Evolutionary conservation across 805 yeast species (phyloP).

Genomic region (Brettanomyces sp.): DNA sequence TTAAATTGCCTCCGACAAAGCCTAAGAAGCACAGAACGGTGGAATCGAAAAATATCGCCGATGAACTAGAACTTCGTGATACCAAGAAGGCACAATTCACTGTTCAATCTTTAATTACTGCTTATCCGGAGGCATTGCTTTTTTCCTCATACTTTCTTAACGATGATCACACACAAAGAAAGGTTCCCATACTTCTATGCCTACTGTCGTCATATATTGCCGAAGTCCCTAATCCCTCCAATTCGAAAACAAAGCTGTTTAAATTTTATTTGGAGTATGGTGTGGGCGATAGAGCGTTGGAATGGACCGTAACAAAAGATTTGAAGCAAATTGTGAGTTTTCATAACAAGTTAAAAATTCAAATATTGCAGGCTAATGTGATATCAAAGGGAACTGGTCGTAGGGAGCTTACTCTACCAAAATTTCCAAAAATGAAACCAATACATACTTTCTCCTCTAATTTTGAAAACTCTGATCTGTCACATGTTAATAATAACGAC

Average conservation of each 20-base stretch:
- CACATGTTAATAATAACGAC: background rate
- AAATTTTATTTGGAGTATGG: conserved; percentile 84
- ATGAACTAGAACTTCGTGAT: conserved; percentile 17
- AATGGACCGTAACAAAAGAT: conserved; percentile 72
- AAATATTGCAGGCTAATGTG: conserved; percentile 34
- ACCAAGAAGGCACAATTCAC: conserved; percentile 22
- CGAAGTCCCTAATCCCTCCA: conserved; percentile 33
- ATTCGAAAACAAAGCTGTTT: conserved; percentile 36
- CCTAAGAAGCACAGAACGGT: conserved; percentile 5
- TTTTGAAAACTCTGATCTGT: background rate
- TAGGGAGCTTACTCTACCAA: conserved; percentile 26
- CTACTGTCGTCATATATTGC: conserved; percentile 59
- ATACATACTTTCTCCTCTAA: background rate
- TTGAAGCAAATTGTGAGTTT: conserved; percentile 63
- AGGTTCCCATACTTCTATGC: conserved; percentile 77
- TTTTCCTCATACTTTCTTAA: conserved; percentile 65
- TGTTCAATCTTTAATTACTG: conserved; percentile 48
- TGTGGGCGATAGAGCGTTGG: conserved; percentile 64
- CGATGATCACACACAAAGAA: conserved; percentile 66
- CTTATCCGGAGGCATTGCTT: conserved; percentile 65
- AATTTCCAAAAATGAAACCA: conserved; percentile 22
- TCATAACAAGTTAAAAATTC: conserved; percentile 58
- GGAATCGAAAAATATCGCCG: conserved; percentile 2
- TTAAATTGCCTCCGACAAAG: conserved; percentile 3
- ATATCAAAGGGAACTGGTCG: conserved; percentile 7